phyloP scores from a whole-genome alignment of 305 asterid species.

The Fraxinus dipetala region DNA sequence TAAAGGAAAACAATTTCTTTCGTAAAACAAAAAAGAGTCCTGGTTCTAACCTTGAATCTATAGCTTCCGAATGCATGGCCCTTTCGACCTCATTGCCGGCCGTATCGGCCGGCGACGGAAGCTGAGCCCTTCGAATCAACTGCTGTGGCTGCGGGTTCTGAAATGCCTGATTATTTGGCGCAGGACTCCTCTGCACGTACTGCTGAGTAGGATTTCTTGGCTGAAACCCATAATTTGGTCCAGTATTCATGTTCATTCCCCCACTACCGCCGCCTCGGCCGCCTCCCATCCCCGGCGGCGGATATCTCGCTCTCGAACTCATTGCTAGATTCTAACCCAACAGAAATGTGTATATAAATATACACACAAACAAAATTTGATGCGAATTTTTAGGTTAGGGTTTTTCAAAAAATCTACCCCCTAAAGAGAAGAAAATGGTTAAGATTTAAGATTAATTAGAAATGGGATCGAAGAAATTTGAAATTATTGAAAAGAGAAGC shows the following conservation, averaged over 20 bases:
- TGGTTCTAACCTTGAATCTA: constrained; percentile 59
- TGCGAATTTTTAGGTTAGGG: not conserved
- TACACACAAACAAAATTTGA: not conserved
- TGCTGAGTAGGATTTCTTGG: constrained; percentile 57
- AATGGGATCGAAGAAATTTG: not conserved
- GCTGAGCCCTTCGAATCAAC: constrained; percentile 66
- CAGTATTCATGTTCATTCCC: constrained; percentile 51
- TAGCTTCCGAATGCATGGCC: constrained; percentile 77
- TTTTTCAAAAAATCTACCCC: not conserved
- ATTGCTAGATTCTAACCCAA: constrained; percentile 38
- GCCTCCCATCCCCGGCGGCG: constrained; percentile 73
- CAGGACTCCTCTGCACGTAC: constrained; percentile 57
- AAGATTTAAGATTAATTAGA: not conserved
- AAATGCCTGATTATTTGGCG: constrained; percentile 39
- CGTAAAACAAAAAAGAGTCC: not conserved
- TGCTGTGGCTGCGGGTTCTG: constrained; percentile 69
- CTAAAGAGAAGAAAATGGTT: not conserved
- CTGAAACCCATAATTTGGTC: constrained; percentile 45
- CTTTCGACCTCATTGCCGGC: constrained; percentile 71
- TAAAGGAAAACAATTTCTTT: not conserved
- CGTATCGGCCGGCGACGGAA: constrained; percentile 36
- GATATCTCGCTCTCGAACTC: constrained; percentile 76
- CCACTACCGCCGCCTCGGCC: constrained; percentile 26
- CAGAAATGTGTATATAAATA: not conserved
- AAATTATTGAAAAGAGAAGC: not conserved